These are phyloP conservation scores for Cercospora nicotianae DNA, from an alignment of 2,329 filamentous ascomycete genomes.

Conservation along the genomic window DNA sequence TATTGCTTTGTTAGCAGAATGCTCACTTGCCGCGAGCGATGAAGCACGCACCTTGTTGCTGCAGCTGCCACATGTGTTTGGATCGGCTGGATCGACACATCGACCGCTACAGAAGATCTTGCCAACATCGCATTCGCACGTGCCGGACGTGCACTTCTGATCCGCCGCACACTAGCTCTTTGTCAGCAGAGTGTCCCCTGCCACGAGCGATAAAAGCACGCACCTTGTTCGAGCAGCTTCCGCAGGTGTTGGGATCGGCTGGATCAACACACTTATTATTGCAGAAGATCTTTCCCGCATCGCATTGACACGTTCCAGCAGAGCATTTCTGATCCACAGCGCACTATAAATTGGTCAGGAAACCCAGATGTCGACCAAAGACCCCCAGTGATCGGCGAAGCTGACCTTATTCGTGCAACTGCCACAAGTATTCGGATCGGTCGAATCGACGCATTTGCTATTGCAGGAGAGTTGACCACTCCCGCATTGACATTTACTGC, in stretches of 20 bases:
- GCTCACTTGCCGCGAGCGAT: too few species aligned
- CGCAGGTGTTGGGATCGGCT: neutral
- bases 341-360: neutral
- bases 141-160: neutral
- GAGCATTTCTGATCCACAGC: neutral
- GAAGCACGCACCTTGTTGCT: too few species aligned
- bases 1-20: neutral
- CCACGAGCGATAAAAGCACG: too few species aligned
- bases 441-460: neutral
- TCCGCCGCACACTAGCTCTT: too few species aligned
- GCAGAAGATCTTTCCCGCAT: neutral
- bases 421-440: neutral
- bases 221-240: neutral
- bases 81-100: neutral
- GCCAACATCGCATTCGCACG: neutral
- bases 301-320: neutral
- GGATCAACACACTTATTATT: neutral
- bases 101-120: neutral
- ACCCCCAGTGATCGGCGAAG: neutral
- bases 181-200: too few species aligned
- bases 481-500: neutral
- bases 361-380: neutral
- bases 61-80: too few species aligned
- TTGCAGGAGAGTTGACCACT: neutral
- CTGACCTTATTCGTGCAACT: neutral